phyloP scores from a whole-genome alignment of 2,329 filamentous ascomycete species.

The Arthroderma sp. region DNA sequence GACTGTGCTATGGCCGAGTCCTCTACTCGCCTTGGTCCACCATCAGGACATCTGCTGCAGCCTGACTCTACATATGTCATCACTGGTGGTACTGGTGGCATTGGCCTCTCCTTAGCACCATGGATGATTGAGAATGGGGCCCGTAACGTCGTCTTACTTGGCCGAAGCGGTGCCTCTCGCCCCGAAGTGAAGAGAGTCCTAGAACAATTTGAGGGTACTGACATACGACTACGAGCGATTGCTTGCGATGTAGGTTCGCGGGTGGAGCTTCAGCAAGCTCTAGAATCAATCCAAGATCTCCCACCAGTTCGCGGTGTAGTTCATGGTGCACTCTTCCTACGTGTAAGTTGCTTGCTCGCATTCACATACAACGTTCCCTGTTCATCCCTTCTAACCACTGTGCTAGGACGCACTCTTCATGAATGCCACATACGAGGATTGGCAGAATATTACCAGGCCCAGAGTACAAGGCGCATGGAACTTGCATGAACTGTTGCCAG shows the following conservation, averaged over 20 bases:
- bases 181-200: conserved; percentile 7
- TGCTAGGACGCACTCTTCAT: background rate
- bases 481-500: conserved; percentile 16
- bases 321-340: conserved; percentile 11
- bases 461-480: conserved; percentile 23
- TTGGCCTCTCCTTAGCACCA: conserved; percentile 7
- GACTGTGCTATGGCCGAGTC: no score
- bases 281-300: conserved; percentile 6
- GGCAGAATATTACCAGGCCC: conserved; percentile 16
- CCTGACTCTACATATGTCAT: conserved; percentile 16
- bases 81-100: conserved; percentile 10
- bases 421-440: conserved; percentile 1
- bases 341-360: background rate
- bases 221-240: conserved; percentile 8
- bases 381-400: background rate
- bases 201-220: conserved; percentile 7
- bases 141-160: conserved; percentile 22
- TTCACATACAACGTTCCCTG: background rate
- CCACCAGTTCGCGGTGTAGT: conserved; percentile 8
- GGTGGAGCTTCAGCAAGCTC: conserved; percentile 7
- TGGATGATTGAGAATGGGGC: conserved; percentile 20
- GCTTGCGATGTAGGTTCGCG: background rate
- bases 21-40: no score
- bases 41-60: no score
- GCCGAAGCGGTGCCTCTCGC: conserved; percentile 14